Percentiles rank a stretch among this genome's conserved stretches.
These are phyloP conservation scores for Mentha longifolia DNA, from an alignment of 257 asterid genomes.

Conservation along the genomic window DNA sequence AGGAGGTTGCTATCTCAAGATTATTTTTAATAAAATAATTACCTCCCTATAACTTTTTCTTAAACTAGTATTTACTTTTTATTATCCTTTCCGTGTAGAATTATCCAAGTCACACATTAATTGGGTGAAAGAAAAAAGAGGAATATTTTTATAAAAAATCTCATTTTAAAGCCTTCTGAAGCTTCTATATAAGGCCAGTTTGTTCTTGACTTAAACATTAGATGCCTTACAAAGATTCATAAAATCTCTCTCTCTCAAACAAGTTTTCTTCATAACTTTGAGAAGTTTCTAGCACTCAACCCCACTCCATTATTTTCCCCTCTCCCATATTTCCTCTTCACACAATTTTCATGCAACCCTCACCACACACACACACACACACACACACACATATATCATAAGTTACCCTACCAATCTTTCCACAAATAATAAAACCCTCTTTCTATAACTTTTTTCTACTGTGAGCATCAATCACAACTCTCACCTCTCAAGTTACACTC, in stretches of 20 bases:
- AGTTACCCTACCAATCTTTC: neutral
- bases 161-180: neutral
- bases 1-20: constrained; percentile 27
- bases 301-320: constrained; percentile 34
- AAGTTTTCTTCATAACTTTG: neutral
- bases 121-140: neutral
- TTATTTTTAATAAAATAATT: neutral
- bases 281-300: constrained; percentile 30
- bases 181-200: constrained; percentile 15
- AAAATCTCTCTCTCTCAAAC: no score
- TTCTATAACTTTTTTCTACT: neutral
- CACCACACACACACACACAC: constrained; percentile 15
- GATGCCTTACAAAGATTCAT: no score
- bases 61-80: constrained; percentile 13
- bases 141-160: neutral
- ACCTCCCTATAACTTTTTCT: neutral
- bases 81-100: constrained; percentile 31
- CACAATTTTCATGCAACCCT: constrained; percentile 19
- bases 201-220: neutral
- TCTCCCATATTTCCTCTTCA: neutral
- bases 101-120: neutral
- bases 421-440: neutral
- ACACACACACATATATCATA: neutral
- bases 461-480: neutral
- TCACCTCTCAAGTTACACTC: neutral